Evolutionary conservation across 2,329 filamentous ascomycete genomes (phyloP), one percentile per base, ranked within the genome.

Genomic region (Botrytis pseudocinerea): DNA sequence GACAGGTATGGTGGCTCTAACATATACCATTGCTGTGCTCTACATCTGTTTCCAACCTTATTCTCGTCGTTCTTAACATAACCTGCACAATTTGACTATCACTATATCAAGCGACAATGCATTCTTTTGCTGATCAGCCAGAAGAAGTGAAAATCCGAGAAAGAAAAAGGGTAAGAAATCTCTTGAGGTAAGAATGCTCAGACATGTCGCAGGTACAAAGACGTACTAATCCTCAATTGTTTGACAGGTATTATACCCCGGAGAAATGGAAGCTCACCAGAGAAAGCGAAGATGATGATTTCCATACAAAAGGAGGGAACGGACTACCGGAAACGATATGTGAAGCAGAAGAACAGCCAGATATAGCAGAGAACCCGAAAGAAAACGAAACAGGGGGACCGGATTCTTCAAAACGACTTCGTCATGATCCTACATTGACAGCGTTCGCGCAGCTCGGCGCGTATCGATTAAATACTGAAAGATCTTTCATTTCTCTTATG

Each of bases 361-460:
- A 40, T 14, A 57, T 57, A 32, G 8, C 28, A 25, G 65, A 68
- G 1, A 10, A 57, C 28, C 48, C 65, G 12, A 57, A 61, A n/a
- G 59, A 70, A 46, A 59, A 38, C 8, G 22, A 71, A 44, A 66
- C 54, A 0, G 71, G 70, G 2, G 68, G 57, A 0, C 74, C 73
- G 14, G 62, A 73, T n/a, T 62, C 72, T 44, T 28, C 61, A 7
- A 66, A 73, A 6, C 42, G 70, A 25, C 71, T 73, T 32, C 46
- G 32, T 10, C 75, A 76, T 65, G 85, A 84, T 77, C 83, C 83
- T 1, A 83, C 82, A 46, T 80, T 86, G 54, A 81, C 81, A 9
- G 82, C 83, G 2, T 82, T 84, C 70, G 80, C 86, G 0, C 86
- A 88, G 77, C 82, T 88, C 10, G 84, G 82, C 7, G 82, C 85